Evolutionary conservation across 305 asterid genomes (phyloP).

Genomic region (Fraxinus latifolia): DNA sequence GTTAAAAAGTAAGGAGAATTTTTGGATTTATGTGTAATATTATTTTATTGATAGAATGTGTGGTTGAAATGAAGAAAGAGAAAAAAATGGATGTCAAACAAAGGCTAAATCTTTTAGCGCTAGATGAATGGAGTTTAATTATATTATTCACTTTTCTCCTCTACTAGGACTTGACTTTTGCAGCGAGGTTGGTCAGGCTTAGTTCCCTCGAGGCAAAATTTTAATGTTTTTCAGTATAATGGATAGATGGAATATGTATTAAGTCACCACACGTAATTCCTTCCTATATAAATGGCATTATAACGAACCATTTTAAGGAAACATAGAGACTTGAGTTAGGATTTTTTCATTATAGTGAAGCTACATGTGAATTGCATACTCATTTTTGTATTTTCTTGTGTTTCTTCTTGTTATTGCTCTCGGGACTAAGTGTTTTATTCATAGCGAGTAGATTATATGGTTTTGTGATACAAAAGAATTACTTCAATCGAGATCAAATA

Average conservation of each 20-base stretch:
- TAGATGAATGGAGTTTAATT: not conserved
- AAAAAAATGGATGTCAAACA: too few relatives aligned
- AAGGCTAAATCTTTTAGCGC: not conserved
- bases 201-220: not conserved
- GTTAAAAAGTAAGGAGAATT: too few relatives aligned
- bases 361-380: not conserved
- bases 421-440: not conserved
- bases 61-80: too few relatives aligned
- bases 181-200: not conserved
- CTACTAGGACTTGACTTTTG: not conserved
- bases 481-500: not conserved
- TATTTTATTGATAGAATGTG: too few relatives aligned
- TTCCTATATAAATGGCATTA: too few relatives aligned
- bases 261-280: not conserved
- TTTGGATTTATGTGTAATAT: too few relatives aligned
- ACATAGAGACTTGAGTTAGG: not conserved
- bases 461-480: not conserved
- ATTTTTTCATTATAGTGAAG: not conserved
- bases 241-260: not conserved
- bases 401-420: not conserved
- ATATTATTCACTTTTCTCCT: not conserved
- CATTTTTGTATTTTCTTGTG: not conserved
- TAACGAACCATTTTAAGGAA: too few relatives aligned
- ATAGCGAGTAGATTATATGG: not conserved
- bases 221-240: not conserved